A percentile compares a stretch with the other conserved stretches of the same genome.
These are phyloP conservation scores for Metarhizium brunneum DNA, from an alignment of 2,329 filamentous ascomycete species.

Conservation along the genomic window DNA sequence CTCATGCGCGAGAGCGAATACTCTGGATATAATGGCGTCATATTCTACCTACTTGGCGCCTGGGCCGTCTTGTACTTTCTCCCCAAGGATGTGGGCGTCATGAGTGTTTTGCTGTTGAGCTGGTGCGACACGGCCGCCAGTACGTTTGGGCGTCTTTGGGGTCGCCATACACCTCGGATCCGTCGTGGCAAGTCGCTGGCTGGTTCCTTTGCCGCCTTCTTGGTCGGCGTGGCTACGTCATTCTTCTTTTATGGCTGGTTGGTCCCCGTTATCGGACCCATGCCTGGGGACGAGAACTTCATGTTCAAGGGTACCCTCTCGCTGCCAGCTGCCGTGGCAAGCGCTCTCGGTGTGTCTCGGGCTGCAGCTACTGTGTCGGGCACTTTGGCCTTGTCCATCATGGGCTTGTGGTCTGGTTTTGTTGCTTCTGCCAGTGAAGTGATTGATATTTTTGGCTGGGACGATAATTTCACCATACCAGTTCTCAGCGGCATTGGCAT, in stretches of 20 bases:
- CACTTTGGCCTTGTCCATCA: conserved; percentile 61
- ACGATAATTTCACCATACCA: conserved; percentile 96
- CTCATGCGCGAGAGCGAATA: conserved; percentile 98
- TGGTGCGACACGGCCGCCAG: conserved; percentile 98
- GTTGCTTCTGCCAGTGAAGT: conserved; percentile 84
- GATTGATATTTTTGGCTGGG: conserved; percentile 85
- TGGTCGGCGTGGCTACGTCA: conserved; percentile 75
- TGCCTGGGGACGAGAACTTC: conserved; percentile 58
- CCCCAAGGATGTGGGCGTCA: conserved; percentile 86
- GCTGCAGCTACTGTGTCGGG: conserved; percentile 57
- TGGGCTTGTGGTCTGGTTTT: conserved; percentile 83
- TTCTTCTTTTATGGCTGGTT: conserved; percentile 83
- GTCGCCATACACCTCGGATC: conserved; percentile 77
- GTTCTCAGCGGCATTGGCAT: conserved; percentile 81
- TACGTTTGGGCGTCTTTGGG: conserved; percentile 85
- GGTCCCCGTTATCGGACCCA: conserved; percentile 57
- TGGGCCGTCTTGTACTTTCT: conserved; percentile 81
- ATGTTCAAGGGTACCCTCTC: conserved; percentile 73
- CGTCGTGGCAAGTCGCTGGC: conserved; percentile 86
- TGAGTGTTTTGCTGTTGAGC: conserved; percentile 81
- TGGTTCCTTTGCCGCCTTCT: conserved; percentile 74
- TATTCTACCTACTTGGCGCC: conserved; percentile 88
- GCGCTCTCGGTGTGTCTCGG: conserved; percentile 51
- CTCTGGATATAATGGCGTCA: conserved; percentile 88
- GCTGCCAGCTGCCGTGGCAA: conserved; percentile 53